Evolutionary conservation across 1,139 yeast species (phyloP).

Genomic region (Suhomyces bolitotheri): DNA sequence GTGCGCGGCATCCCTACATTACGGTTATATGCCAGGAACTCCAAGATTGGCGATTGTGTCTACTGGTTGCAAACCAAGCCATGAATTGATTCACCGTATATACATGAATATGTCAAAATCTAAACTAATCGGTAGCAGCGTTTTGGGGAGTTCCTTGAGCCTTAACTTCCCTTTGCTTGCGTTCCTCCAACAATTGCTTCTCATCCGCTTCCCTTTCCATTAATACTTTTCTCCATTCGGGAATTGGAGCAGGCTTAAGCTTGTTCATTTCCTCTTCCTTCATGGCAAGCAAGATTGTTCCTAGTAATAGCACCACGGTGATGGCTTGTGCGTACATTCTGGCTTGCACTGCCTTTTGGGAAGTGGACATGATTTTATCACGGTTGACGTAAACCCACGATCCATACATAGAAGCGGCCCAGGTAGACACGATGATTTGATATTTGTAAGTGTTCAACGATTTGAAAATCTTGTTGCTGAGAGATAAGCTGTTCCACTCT

Average conservation of each 20-base stretch:
- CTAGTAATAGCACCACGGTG: slow-evolving; percentile 63
- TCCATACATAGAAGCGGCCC: slow-evolving; percentile 87
- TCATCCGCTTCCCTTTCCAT: slow-evolving; percentile 30
- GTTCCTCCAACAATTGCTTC: slow-evolving; percentile 1
- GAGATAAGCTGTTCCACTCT: slow-evolving; percentile 21
- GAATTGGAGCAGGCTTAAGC: slow-evolving; percentile 36
- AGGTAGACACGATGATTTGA: slow-evolving; percentile 69
- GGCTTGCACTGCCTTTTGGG: slow-evolving; percentile 89
- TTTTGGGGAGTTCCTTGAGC: neutral
- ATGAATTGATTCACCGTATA: no score
- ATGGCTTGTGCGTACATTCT: slow-evolving; percentile 92
- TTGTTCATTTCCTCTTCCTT: slow-evolving; percentile 56
- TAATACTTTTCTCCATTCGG: slow-evolving; percentile 39
- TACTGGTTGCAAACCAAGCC: no score
- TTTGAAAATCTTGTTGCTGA: slow-evolving; percentile 33
- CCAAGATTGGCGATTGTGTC: no score
- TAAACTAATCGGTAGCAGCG: no score
- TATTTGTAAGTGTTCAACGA: slow-evolving; percentile 62
- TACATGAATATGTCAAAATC: no score
- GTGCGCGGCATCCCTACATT: no score
- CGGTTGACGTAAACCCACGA: slow-evolving; percentile 76
- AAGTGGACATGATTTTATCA: slow-evolving; percentile 72
- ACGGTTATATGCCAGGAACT: no score
- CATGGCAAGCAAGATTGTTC: slow-evolving; percentile 61
- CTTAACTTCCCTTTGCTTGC: neutral